These are phyloP conservation scores for Medicago ruthenica DNA, from an alignment of 306 rosid genomes.

Conservation along the genomic window DNA sequence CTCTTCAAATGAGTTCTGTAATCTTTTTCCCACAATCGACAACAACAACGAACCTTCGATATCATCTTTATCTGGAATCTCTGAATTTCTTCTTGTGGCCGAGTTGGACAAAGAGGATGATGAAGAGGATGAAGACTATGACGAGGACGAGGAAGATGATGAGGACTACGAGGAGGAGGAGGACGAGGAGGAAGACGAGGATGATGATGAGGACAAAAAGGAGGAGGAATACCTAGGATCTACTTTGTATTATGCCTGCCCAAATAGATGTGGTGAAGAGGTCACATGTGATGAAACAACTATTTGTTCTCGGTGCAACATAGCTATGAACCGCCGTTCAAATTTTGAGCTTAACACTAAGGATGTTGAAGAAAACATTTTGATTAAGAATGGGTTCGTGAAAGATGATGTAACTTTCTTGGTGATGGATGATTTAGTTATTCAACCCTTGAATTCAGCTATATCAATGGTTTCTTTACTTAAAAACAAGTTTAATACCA, in stretches of 20 bases:
- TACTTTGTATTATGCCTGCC: neutral
- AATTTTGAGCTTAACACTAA: neutral
- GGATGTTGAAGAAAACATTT: neutral
- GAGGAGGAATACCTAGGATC: neutral
- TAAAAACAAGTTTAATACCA: conserved; percentile 30
- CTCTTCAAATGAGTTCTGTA: conserved; percentile 4
- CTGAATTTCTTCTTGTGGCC: neutral
- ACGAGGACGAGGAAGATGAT: too few species aligned
- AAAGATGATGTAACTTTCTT: conserved; percentile 44
- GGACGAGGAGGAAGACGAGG: neutral
- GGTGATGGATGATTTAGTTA: conserved; percentile 51
- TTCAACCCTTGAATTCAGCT: conserved; percentile 40
- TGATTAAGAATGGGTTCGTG: conserved; percentile 32
- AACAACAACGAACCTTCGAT: neutral
- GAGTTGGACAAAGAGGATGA: neutral
- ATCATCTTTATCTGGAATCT: neutral
- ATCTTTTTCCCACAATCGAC: neutral
- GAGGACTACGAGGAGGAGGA: too few species aligned
- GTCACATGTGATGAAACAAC: neutral
- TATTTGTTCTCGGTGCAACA: neutral
- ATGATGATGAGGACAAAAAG: neutral
- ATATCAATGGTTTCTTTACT: neutral
- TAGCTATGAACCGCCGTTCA: neutral
- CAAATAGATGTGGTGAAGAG: neutral
- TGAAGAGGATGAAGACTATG: neutral